Evolutionary conservation across 2,329 filamentous ascomycete genomes (phyloP).

Genomic region (Aspergillus alliaceus): DNA sequence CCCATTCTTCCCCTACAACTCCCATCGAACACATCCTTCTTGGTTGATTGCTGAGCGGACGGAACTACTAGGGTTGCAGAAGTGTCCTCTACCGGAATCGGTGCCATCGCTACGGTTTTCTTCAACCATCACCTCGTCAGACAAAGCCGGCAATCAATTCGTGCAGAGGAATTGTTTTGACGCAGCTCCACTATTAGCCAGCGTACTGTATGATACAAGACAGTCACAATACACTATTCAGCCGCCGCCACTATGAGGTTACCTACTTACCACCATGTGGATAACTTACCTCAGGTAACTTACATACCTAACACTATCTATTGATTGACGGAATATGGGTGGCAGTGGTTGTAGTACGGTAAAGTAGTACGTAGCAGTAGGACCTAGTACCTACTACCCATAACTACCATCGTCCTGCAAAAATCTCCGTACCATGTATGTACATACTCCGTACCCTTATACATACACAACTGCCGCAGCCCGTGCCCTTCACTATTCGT

Average conservation of each 20-base stretch:
- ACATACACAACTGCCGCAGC: too few relatives aligned
- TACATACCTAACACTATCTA: background rate
- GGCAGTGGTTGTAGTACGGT: background rate
- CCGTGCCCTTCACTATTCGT: background rate
- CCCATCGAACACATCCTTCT: background rate
- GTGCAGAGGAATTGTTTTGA: background rate
- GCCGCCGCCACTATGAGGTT: slow-evolving; percentile 1
- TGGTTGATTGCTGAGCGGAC: background rate
- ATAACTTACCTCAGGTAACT: slow-evolving; percentile 3
- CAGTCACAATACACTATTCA: slow-evolving; percentile 7
- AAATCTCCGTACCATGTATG: slow-evolving; percentile 7
- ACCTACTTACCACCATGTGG: background rate
- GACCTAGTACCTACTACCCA: slow-evolving; percentile 2
- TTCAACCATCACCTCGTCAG: background rate
- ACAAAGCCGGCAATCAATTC: background rate
- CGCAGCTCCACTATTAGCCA: background rate
- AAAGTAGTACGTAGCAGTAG: background rate
- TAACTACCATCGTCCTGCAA: slow-evolving; percentile 14
- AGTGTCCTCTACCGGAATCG: background rate
- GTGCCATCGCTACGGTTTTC: background rate
- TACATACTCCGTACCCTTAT: background rate
- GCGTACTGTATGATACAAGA: slow-evolving; percentile 14
- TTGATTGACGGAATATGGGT: background rate
- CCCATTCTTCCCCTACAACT: slow-evolving; percentile 7
- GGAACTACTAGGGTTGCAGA: slow-evolving; percentile 4